Evolutionary conservation across 208 protist species (phyloP), one percentile per base, ranked within the genome.

Genomic region (Leishmania aethiopica): DNA sequence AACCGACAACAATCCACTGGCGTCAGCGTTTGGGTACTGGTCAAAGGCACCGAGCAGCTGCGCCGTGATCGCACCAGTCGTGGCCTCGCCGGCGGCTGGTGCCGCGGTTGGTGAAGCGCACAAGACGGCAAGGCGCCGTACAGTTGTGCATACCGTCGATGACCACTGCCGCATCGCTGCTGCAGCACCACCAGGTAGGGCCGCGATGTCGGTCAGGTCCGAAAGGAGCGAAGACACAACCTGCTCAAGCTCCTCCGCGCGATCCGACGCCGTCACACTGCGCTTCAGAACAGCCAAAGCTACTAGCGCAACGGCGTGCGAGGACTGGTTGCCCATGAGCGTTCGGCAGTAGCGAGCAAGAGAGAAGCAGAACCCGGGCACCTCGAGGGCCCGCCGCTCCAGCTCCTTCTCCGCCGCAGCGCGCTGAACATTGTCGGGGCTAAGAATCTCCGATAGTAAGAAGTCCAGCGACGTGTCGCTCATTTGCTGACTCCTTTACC

Each of bases 231-330:
- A 35, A n/a, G 57, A 49, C 11, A 78, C 78, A 0, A 87, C 70
- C 32, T 82, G 70, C 42, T 78, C 67, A 72, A 90, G 40, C 42
- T 86, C 83, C 7, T 62, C 59, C 49, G 51, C 42, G 40, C 76
- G 1, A 69, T 53, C 53, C 11, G 81, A 37, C 42, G 59, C 17
- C 19, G 51, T 13, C 35, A 90, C 51, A 37, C 77, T 84, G 62
- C 88, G 91, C 77, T 92, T 93, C 35, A 95, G 70, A 25, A 89
- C 86, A 51, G 86, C 86, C 45, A 93, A 83, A 11, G 82, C 84
- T 15, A 95, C 79, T 28, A 93, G 42, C 5, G 73, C 66, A 62
- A 72, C 73, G 69, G 83, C 64, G 53, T 42, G 60, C 59, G 69
- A 78, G 11, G 82, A 47, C 13, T 70, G 3, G 40, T 60, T 51